A percentile compares a stretch with the other conserved stretches of the same genome.
phyloP scores from a whole-genome alignment of 495 filamentous ascomycete genomes.

The Penicillium verhagenii region DNA sequence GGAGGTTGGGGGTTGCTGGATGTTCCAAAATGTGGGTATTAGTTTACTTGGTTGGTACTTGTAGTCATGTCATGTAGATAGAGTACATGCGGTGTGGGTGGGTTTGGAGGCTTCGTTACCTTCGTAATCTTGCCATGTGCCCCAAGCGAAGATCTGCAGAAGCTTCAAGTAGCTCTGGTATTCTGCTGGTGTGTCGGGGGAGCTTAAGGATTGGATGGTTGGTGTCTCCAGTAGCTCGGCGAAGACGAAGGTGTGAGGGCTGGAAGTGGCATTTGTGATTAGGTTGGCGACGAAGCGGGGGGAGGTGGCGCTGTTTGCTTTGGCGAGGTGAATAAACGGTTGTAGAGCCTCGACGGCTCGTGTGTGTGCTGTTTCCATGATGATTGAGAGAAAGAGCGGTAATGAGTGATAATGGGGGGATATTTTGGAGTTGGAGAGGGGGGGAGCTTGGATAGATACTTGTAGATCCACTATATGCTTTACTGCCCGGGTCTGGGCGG shows the following conservation, averaged over 20 bases:
- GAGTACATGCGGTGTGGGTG: not conserved
- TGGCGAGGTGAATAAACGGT: constrained; percentile 85
- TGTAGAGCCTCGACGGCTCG: constrained; percentile 84
- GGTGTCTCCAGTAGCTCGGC: constrained; percentile 83
- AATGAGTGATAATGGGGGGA: too few species aligned
- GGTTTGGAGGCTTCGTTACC: constrained; percentile 39
- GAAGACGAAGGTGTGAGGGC: constrained; percentile 89
- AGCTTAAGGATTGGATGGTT: constrained; percentile 72
- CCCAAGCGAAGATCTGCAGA: constrained; percentile 90
- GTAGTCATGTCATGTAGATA: too few species aligned
- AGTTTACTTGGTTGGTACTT: too few species aligned
- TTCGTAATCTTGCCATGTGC: constrained; percentile 79
- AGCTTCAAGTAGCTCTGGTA: constrained; percentile 62
- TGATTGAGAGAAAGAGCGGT: constrained; percentile 13
- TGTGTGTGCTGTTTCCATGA: constrained; percentile 76
- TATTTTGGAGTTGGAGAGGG: constrained; percentile 8
- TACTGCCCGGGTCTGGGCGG: not conserved
- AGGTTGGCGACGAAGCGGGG: constrained; percentile 84
- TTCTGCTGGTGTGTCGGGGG: constrained; percentile 45
- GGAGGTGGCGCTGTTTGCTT: constrained; percentile 68
- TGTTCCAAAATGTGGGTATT: not conserved
- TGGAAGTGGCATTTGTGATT: constrained; percentile 81
- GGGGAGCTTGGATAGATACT: constrained; percentile 1
- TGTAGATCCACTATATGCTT: too few species aligned
- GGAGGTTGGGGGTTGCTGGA: constrained; percentile 59